Percentiles rank a stretch among this genome's conserved stretches.
phyloP scores from a whole-genome alignment of 2,329 filamentous ascomycete species.

The Hypoxylon sp. region DNA sequence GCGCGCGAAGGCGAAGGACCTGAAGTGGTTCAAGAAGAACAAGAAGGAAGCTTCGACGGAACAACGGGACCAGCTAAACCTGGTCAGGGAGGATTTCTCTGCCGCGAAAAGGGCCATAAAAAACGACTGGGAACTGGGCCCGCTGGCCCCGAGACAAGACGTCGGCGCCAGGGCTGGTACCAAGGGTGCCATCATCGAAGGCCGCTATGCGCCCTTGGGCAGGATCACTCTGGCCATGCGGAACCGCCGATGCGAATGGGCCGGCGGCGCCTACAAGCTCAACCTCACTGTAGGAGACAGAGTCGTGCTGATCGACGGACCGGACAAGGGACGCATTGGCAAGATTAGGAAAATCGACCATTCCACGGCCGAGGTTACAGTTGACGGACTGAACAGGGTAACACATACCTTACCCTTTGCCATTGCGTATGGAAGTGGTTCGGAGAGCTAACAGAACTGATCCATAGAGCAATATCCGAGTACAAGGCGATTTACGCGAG shows the following conservation, averaged over 20 bases:
- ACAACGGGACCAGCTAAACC: slow-evolving; percentile 48
- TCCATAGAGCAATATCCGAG: slow-evolving; percentile 55
- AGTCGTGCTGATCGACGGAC: slow-evolving; percentile 83
- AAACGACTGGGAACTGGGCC: slow-evolving; percentile 84
- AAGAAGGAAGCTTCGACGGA: slow-evolving; percentile 42
- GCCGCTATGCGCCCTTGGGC: slow-evolving; percentile 45
- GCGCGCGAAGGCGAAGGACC: slow-evolving; percentile 51
- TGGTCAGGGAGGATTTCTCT: slow-evolving; percentile 55
- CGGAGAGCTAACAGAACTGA: slow-evolving; percentile 22
- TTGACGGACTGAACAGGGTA: slow-evolving; percentile 76
- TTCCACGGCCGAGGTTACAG: slow-evolving; percentile 68
- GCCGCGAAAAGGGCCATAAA: slow-evolving; percentile 69
- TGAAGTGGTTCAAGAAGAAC: slow-evolving; percentile 43
- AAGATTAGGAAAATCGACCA: slow-evolving; percentile 70
- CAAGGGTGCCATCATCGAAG: slow-evolving; percentile 69
- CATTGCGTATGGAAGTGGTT: neutral
- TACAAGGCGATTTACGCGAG: slow-evolving; percentile 58
- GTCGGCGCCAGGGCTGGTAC: slow-evolving; percentile 68
- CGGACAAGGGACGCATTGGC: slow-evolving; percentile 87
- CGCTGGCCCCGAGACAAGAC: slow-evolving; percentile 82
- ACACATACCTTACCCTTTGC: neutral
- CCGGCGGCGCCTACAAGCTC: slow-evolving; percentile 68
- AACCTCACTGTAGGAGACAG: slow-evolving; percentile 79
- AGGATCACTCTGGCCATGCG: slow-evolving; percentile 51
- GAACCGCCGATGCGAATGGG: slow-evolving; percentile 62